phyloP scores from a whole-genome alignment of 1,284 basidiomycete genomes.

The Fomitopsis pinicola region DNA sequence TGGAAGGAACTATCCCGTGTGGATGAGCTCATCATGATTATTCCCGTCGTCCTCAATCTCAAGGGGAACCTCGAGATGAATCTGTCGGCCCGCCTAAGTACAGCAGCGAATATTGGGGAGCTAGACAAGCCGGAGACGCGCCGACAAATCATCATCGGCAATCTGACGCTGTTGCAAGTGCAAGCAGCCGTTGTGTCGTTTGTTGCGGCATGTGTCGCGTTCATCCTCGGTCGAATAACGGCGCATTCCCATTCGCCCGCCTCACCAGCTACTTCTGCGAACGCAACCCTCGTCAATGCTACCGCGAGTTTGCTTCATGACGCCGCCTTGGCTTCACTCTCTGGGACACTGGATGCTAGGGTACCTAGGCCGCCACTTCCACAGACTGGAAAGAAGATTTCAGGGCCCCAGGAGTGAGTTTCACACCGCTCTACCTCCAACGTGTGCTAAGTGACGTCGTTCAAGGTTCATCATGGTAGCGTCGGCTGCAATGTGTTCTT shows the following conservation, averaged over 20 bases:
- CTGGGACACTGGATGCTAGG: neutral
- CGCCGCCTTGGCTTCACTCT: neutral
- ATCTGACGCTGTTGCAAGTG: conserved; percentile 86
- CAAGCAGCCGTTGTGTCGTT: conserved; percentile 91
- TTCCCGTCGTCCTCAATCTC: conserved; percentile 92
- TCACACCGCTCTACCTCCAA: neutral
- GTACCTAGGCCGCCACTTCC: conserved; percentile 3
- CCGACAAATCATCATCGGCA: conserved; percentile 73
- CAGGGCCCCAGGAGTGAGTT: conserved; percentile 52
- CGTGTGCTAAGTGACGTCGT: neutral
- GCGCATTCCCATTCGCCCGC: conserved; percentile 8
- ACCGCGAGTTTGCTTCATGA: neutral
- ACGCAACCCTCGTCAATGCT: neutral
- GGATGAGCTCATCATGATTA: conserved; percentile 95
- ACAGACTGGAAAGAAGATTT: conserved; percentile 14
- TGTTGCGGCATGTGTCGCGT: conserved; percentile 79
- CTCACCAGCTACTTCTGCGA: neutral
- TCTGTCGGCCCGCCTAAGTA: conserved; percentile 73
- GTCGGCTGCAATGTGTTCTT: conserved; percentile 85
- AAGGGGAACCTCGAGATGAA: conserved; percentile 98
- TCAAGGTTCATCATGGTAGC: conserved; percentile 79
- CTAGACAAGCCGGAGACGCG: conserved; percentile 73
- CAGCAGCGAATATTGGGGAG: conserved; percentile 83
- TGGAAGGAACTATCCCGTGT: conserved; percentile 89
- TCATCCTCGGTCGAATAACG: conserved; percentile 55